A percentile compares a stretch with the other conserved stretches of the same genome.
These are phyloP conservation scores for Fusarium paranaense DNA, from an alignment of 2,329 filamentous ascomycete species.

Conservation along the genomic window DNA sequence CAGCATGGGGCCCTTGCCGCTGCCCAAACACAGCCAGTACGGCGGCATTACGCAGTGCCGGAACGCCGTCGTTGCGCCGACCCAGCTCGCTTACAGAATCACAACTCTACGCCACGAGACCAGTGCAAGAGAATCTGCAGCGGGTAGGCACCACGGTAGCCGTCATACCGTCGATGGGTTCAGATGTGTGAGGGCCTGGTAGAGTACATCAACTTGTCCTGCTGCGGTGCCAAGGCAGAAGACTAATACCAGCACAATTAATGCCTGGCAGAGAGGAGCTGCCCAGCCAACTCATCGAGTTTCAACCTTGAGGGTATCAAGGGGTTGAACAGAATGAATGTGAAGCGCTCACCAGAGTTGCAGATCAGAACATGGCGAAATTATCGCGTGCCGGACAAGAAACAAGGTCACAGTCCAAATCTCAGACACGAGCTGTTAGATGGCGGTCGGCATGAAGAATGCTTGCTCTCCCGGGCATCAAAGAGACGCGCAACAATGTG, in stretches of 20 bases:
- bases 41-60: constrained; percentile 30
- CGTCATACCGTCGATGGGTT: neutral
- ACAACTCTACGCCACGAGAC: constrained; percentile 15
- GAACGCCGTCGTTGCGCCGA: constrained; percentile 29
- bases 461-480: constrained; percentile 51
- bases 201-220: neutral
- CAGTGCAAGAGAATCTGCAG: constrained; percentile 18
- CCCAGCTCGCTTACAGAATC: constrained; percentile 30
- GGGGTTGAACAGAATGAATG: constrained; percentile 21
- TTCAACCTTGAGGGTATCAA: constrained; percentile 6
- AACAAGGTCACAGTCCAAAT: constrained; percentile 9
- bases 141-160: constrained; percentile 8
- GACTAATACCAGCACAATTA: neutral
- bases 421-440: constrained; percentile 10
- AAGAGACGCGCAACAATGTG: constrained; percentile 43
- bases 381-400: constrained; percentile 17
- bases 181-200: neutral
- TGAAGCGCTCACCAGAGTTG: constrained; percentile 3
- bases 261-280: neutral
- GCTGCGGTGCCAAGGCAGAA: neutral
- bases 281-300: constrained; percentile 7
- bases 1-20: constrained; percentile 28
- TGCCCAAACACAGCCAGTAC: constrained; percentile 33
- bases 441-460: neutral
- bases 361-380: constrained; percentile 7